Conservation (phyloP, 2,329 filamentous ascomycete genomes). For the Rasamsonia emersonii region DNA sequence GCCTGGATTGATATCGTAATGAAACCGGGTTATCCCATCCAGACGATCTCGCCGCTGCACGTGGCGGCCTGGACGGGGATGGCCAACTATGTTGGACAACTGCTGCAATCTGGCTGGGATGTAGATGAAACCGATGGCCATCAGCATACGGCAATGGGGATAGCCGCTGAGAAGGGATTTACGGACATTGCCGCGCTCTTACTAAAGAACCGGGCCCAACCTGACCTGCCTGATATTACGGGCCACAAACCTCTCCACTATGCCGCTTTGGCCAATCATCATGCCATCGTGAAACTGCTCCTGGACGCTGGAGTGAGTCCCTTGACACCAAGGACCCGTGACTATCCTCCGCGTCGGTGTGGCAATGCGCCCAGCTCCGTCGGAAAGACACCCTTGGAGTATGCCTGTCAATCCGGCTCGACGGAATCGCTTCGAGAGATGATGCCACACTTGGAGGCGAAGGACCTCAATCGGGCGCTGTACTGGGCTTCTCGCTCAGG, state of each 20-base stretch:
- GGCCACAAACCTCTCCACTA: constrained; percentile 13
- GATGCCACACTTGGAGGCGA: constrained; percentile 3
- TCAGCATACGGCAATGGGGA: constrained; percentile 1
- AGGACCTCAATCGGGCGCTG: constrained; percentile 3
- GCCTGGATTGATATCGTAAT: constrained; percentile 4
- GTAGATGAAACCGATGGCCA: not conserved
- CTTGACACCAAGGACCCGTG: constrained; percentile 8
- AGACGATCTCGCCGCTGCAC: constrained; percentile 5
- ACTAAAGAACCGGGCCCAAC: constrained; percentile 10
- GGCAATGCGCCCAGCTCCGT: constrained; percentile 3
- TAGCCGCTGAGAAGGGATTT: constrained; percentile 8
- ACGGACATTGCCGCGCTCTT: constrained; percentile 10
- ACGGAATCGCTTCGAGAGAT: constrained; percentile 7
- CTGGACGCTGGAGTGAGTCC: constrained; percentile 11
- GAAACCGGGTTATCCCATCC: constrained; percentile 1
- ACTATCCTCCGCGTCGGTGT: not conserved
- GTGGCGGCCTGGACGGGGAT: constrained; percentile 5
- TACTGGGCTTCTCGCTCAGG: constrained; percentile 3
- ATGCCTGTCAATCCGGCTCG: constrained; percentile 1
- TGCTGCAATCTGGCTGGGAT: constrained; percentile 3
- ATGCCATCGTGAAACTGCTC: constrained; percentile 11
- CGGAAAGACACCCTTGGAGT: constrained; percentile 4
- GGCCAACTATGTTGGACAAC: constrained; percentile 3
- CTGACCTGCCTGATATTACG: constrained; percentile 7
- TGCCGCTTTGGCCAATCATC: constrained; percentile 11